phyloP scores from a whole-genome alignment of 345 rosid species.

The Eucalyptus fibrosa region DNA sequence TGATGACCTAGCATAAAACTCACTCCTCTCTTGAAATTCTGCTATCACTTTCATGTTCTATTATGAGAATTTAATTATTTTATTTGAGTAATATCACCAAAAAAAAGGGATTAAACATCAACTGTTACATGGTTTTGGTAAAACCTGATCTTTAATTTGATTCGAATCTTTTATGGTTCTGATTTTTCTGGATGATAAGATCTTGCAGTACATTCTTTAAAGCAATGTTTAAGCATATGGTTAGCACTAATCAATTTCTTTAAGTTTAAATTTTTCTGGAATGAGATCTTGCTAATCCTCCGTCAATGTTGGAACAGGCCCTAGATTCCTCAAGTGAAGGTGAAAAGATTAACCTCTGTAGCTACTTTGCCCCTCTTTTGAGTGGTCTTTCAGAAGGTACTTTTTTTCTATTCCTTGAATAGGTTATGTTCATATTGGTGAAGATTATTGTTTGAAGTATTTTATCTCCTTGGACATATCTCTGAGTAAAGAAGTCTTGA shows the following conservation, averaged over 20 bases:
- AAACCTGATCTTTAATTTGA: neutral
- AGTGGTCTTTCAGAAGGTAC: slow-evolving; percentile 75
- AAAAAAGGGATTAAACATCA: neutral
- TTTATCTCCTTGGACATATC: neutral
- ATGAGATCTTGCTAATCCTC: neutral
- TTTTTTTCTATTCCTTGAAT: neutral
- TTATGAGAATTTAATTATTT: neutral
- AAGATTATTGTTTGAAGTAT: neutral
- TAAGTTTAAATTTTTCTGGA: neutral
- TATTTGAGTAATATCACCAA: neutral
- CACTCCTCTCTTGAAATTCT: neutral
- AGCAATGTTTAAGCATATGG: neutral
- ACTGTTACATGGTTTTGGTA: neutral
- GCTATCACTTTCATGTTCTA: neutral
- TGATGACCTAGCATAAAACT: neutral
- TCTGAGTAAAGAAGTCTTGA: neutral
- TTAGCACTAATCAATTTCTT: neutral
- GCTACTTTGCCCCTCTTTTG: slow-evolving; percentile 47
- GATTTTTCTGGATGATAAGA: neutral
- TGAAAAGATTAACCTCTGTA: slow-evolving; percentile 17
- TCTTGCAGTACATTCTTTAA: neutral
- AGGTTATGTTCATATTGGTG: neutral
- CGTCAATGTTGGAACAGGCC: slow-evolving; percentile 27
- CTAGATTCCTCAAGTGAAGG: slow-evolving; percentile 22
- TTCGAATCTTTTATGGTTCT: neutral